Conservation (phyloP, 345 rosid species). For the Tarenaya hassleriana region DNA sequence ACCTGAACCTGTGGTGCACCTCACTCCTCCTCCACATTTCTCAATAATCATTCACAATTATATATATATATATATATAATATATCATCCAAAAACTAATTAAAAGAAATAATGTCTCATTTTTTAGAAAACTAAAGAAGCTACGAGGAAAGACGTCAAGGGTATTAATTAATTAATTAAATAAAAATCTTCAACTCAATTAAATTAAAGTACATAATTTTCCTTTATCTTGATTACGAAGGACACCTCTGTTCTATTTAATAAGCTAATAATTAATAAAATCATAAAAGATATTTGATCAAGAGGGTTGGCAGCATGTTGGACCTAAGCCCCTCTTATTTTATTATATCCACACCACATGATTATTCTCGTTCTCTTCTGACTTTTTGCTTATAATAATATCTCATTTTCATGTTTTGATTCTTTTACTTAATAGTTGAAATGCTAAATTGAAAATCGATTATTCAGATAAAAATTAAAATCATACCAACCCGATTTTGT, state of each 20-base stretch:
- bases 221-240: too few relatives aligned
- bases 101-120: too few relatives aligned
- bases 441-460: too few relatives aligned
- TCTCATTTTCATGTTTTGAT: too few relatives aligned
- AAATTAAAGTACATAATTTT: background rate
- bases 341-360: too few relatives aligned
- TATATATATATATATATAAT: background rate
- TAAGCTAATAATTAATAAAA: background rate
- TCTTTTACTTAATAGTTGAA: too few relatives aligned
- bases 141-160: constrained; percentile 10
- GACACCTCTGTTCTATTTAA: too few relatives aligned
- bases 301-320: too few relatives aligned
- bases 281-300: background rate
- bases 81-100: background rate
- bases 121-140: constrained; percentile 8
- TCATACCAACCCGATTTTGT: background rate
- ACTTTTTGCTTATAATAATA: too few relatives aligned
- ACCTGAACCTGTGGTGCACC: constrained; percentile 6
- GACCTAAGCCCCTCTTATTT: too few relatives aligned
- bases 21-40: constrained; percentile 22
- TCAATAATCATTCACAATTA: constrained; percentile 14
- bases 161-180: background rate
- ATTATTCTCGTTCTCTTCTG: too few relatives aligned
- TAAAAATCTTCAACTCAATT: background rate
- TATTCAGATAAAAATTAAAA: background rate